Percentiles rank a stretch among this genome's conserved stretches.
phyloP scores from a whole-genome alignment of 129 eudicot species.

The Logfia minima region DNA sequence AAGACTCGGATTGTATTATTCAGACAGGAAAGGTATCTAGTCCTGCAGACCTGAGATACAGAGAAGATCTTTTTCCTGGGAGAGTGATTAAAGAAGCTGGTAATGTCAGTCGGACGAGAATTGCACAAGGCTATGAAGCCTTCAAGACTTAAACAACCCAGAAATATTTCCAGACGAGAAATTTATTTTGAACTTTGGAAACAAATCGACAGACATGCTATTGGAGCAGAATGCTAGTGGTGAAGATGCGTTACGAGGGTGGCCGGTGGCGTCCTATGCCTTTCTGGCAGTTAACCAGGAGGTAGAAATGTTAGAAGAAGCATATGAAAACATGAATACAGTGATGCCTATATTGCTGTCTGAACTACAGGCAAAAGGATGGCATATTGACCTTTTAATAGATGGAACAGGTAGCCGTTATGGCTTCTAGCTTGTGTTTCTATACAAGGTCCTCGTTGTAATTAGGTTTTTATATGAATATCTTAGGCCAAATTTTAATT shows the following conservation, averaged over 20 bases:
- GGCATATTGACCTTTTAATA: slow-evolving; percentile 97
- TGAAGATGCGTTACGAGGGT: slow-evolving; percentile 93
- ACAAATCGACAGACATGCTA: slow-evolving; percentile 66
- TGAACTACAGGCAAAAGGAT: slow-evolving; percentile 72
- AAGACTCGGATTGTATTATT: neutral
- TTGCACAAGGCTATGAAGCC: slow-evolving; percentile 66
- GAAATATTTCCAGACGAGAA: slow-evolving; percentile 71
- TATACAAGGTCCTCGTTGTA: slow-evolving; percentile 11
- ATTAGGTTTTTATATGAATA: slow-evolving; percentile 24
- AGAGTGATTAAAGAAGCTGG: slow-evolving; percentile 61
- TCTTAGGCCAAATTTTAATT: neutral
- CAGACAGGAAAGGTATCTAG: slow-evolving; percentile 82
- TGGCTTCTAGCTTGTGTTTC: slow-evolving; percentile 26
- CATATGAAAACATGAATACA: slow-evolving; percentile 68
- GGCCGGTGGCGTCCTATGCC: slow-evolving; percentile 49
- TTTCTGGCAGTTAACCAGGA: slow-evolving; percentile 34
- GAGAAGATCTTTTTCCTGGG: slow-evolving; percentile 86
- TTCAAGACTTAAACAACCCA: slow-evolving; percentile 57
- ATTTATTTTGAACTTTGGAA: slow-evolving; percentile 57
- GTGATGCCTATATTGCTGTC: slow-evolving; percentile 53
- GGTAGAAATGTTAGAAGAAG: slow-evolving; percentile 48
- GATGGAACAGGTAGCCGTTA: slow-evolving; percentile 85
- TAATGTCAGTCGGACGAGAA: slow-evolving; percentile 40
- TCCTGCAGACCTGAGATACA: slow-evolving; percentile 91
- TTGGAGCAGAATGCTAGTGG: slow-evolving; percentile 41